A percentile compares a stretch with the other conserved stretches of the same genome.
These are phyloP conservation scores for Kodamaea nitidulidarum DNA, from an alignment of 805 yeast species.

Conservation along the genomic window DNA sequence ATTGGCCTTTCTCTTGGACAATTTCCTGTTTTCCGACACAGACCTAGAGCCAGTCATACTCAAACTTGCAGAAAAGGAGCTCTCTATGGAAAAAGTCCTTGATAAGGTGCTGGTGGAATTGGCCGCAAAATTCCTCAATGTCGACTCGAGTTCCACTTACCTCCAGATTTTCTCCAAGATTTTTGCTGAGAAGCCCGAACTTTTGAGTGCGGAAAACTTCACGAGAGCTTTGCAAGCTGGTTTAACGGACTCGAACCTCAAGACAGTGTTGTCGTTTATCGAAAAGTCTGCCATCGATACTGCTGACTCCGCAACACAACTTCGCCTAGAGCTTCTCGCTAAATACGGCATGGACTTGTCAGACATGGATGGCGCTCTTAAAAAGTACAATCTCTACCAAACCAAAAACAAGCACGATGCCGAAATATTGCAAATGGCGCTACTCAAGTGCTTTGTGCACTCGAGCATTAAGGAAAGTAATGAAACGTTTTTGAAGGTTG, in stretches of 20 bases:
- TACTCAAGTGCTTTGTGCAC: slow-evolving; percentile 39
- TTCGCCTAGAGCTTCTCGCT: slow-evolving; percentile 32
- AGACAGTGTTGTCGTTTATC: slow-evolving; percentile 17
- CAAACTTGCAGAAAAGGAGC: slow-evolving; percentile 1
- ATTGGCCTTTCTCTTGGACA: background rate
- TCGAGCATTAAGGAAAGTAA: slow-evolving; percentile 33
- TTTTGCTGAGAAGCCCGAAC: slow-evolving; percentile 5
- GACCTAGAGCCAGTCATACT: background rate
- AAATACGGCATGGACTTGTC: slow-evolving; percentile 21
- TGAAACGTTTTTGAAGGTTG: slow-evolving; percentile 29
- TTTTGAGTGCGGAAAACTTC: slow-evolving; percentile 1
- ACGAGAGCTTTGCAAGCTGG: slow-evolving; percentile 5
- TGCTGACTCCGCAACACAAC: slow-evolving; percentile 16
- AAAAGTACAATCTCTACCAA: slow-evolving; percentile 39
- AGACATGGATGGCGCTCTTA: slow-evolving; percentile 28
- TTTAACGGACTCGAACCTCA: background rate
- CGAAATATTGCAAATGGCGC: slow-evolving; percentile 37
- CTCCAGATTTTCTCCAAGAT: slow-evolving; percentile 6
- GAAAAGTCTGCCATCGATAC: slow-evolving; percentile 21
- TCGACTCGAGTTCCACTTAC: slow-evolving; percentile 2
- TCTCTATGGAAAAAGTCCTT: background rate
- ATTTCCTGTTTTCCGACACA: background rate
- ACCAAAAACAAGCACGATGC: slow-evolving; percentile 35
- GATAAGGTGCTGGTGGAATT: slow-evolving; percentile 1
- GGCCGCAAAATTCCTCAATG: slow-evolving; percentile 7